These are phyloP conservation scores for Penicillium coprophilum DNA, from an alignment of 495 filamentous ascomycete species.

Conservation along the genomic window DNA sequence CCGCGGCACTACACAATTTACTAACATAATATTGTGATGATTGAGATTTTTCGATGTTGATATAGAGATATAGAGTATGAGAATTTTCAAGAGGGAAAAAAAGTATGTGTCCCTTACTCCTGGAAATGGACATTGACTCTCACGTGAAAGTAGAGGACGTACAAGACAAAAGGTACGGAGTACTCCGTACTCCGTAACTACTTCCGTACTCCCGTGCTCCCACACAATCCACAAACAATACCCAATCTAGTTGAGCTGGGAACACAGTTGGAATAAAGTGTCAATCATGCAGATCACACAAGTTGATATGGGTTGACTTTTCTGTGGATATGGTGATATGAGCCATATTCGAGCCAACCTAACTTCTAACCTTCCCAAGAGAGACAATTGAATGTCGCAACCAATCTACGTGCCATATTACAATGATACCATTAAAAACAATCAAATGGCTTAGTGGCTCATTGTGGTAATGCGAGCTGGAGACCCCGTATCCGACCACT, in stretches of 20 bases:
- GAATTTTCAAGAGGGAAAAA: background rate
- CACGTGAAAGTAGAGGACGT: background rate
- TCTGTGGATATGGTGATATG: background rate
- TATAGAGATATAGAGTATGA: too few species aligned
- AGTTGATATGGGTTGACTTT: background rate
- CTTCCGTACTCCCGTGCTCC: too few species aligned
- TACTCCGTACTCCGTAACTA: too few species aligned
- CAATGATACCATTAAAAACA: background rate
- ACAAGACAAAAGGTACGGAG: background rate
- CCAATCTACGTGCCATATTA: background rate
- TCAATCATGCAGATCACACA: background rate
- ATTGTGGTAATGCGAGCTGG: too few species aligned
- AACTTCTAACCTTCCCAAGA: background rate
- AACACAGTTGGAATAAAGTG: background rate
- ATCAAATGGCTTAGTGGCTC: background rate
- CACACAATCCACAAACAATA: background rate
- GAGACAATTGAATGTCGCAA: background rate
- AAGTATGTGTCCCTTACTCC: background rate
- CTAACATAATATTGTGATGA: background rate
- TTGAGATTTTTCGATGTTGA: too few species aligned
- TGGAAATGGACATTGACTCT: too few species aligned
- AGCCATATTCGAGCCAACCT: background rate
- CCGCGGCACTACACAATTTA: slow-evolving; percentile 4
- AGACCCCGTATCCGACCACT: too few species aligned
- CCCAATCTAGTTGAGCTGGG: background rate